Evolutionary conservation across 306 rosid genomes (phyloP), one percentile per base, ranked within the genome.

Genomic region (Astragalus glycyphyllos): DNA sequence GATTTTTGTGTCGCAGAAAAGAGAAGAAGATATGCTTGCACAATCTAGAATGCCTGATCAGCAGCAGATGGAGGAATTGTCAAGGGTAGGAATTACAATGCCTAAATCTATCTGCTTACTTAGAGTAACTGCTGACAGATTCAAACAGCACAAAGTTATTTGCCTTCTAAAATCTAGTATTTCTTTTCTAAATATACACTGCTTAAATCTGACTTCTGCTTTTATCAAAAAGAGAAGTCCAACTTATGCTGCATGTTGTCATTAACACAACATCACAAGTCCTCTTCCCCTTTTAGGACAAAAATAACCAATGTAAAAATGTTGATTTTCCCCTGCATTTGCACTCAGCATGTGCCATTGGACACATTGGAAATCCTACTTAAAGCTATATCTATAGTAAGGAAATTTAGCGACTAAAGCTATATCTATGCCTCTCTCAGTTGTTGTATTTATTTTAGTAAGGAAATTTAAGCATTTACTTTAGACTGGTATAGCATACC

Each of bases 1-100:
- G 5, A 12, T 54, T 40, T 75, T 69, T 15, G 23, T 23, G 31
- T 80, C 60, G 44, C 72, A 94, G 97, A 90, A 83, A 80, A 90
- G 90, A 74, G 97, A 94, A 79, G 96, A 89, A 77, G 96, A 84
- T 55, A 89, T 94, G 96, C 96, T 86, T 54, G 95, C 97, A 35
- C 96, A 89, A 80, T 82, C 86, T 89, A 84, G 84, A 79, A 87
- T 87, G 82, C 87, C 96, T 48, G 87, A 94, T 82, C 97, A 89
- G 8, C 73, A 23, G 29, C 29, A 91, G 81, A 90, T 78, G 88
- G 97, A 94, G 82, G 95, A 94, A 83, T 77, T 94, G 59, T 94
- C 98, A 51, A 97, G 87, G 96, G 98, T 86, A 58, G 67, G 73
- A 59, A 55, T 23, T 48, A 34, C 63, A 42, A 31, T 61, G 32